Conservation (phyloP, 2,329 filamentous ascomycete species). For the Beauveria bassiana region DNA sequence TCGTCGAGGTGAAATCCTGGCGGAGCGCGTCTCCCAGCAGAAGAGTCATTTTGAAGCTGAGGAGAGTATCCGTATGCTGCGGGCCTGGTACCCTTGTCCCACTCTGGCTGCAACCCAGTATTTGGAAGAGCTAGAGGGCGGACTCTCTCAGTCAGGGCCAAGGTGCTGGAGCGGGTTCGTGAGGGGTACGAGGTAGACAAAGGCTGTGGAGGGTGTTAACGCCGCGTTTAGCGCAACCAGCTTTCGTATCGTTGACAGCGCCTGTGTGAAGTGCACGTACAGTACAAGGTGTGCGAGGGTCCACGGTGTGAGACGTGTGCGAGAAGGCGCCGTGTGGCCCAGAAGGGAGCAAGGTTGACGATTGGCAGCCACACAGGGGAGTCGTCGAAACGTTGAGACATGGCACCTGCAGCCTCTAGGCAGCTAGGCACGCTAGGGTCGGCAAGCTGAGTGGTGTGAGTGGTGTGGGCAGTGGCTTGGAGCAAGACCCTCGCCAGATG, state of each 20-base stretch:
- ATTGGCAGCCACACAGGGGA: not conserved
- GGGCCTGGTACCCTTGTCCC: not conserved
- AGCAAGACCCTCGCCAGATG: not conserved
- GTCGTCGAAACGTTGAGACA: not conserved
- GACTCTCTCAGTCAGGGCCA: not conserved
- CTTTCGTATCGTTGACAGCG: not conserved
- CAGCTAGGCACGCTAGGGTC: too few species aligned
- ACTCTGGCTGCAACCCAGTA: not conserved
- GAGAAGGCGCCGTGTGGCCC: not conserved
- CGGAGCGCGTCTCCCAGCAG: not conserved
- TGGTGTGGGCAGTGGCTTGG: not conserved
- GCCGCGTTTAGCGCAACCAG: constrained; percentile 7
- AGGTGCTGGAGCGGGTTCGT: not conserved
- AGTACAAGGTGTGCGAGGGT: too few species aligned
- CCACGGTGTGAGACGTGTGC: not conserved
- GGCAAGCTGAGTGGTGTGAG: too few species aligned
- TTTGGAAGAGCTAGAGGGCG: not conserved
- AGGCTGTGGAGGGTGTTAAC: not conserved
- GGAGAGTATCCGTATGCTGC: not conserved
- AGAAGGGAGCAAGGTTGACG: not conserved
- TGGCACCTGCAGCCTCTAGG: not conserved
- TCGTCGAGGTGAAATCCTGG: not conserved
- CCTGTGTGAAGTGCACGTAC: not conserved
- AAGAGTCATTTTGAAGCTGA: not conserved
- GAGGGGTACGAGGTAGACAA: not conserved